phyloP scores from a whole-genome alignment of 306 rosid species.

The Glycine latifolia region DNA sequence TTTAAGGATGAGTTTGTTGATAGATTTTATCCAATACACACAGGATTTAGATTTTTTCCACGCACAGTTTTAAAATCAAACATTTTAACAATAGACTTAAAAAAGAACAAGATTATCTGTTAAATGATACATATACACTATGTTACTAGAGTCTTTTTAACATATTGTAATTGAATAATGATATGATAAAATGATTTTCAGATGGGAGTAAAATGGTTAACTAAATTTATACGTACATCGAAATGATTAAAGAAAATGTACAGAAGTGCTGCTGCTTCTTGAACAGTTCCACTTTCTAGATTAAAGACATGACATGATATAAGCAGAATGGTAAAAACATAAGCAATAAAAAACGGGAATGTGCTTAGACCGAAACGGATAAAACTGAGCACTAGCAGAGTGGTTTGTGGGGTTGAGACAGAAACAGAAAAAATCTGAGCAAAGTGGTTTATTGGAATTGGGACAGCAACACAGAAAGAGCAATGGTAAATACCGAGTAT shows the following conservation, averaged over 20 bases:
- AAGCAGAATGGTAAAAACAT: not conserved
- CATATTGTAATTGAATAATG: not conserved
- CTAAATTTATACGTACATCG: not conserved
- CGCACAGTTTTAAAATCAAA: too few relatives aligned
- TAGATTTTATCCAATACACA: too few relatives aligned
- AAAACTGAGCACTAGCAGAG: not conserved
- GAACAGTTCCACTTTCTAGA: not conserved
- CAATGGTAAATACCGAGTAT: conserved; percentile 32
- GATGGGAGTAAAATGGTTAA: not conserved
- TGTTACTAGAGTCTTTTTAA: not conserved
- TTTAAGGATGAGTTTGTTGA: too few relatives aligned
- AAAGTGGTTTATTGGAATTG: not conserved
- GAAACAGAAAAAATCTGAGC: not conserved
- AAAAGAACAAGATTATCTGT: too few relatives aligned
- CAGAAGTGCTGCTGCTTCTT: not conserved
- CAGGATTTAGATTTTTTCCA: too few relatives aligned
- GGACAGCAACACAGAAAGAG: not conserved
- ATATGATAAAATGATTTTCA: too few relatives aligned
- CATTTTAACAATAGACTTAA: too few relatives aligned
- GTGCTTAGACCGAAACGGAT: not conserved
- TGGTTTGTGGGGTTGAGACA: not conserved
- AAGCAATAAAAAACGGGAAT: not conserved
- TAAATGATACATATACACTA: too few relatives aligned
- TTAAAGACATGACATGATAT: not conserved
- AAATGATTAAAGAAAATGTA: conserved; percentile 46